Conservation (phyloP, 192 early-diverging fungal species). For the Podila epicladia region DNA sequence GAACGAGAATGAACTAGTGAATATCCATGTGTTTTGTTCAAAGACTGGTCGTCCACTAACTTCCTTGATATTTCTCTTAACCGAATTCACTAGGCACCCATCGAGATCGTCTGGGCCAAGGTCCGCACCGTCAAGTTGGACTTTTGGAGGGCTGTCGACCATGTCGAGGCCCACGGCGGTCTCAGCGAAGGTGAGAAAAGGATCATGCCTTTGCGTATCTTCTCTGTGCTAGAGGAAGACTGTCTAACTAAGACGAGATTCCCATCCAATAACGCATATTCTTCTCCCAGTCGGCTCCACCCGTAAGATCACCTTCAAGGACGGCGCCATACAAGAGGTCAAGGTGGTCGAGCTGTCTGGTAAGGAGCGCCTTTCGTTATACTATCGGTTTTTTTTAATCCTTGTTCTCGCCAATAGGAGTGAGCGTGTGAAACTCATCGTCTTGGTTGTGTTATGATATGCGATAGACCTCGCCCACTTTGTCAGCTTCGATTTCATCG, state of each 20-base stretch:
- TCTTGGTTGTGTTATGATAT: not conserved
- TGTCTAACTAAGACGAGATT: not conserved
- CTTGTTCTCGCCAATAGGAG: not conserved
- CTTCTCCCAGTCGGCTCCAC: constrained; percentile 56
- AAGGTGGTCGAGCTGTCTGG: constrained; percentile 63
- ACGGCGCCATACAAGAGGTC: constrained; percentile 66
- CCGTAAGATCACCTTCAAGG: constrained; percentile 60
- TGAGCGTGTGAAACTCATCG: no score
- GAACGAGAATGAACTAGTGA: not conserved
- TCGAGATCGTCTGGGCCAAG: constrained; percentile 34
- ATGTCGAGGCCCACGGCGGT: constrained; percentile 19
- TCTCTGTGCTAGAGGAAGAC: not conserved
- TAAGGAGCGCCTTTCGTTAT: constrained; percentile 6
- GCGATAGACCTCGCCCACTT: constrained; percentile 49
- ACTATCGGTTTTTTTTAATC: not conserved
- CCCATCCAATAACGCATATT: not conserved
- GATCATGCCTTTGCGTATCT: not conserved
- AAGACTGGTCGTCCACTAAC: no score
- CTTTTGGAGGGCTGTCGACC: constrained; percentile 37
- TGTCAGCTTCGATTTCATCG: constrained; percentile 67
- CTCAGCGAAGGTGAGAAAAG: constrained; percentile 13
- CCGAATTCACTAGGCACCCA: constrained; percentile 17
- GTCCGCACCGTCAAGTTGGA: constrained; percentile 26
- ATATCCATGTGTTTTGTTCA: not conserved
- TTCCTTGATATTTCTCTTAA: not conserved